phyloP scores from a whole-genome alignment of 768 basidiomycete species.

The Kwoniella shandongensis region DNA sequence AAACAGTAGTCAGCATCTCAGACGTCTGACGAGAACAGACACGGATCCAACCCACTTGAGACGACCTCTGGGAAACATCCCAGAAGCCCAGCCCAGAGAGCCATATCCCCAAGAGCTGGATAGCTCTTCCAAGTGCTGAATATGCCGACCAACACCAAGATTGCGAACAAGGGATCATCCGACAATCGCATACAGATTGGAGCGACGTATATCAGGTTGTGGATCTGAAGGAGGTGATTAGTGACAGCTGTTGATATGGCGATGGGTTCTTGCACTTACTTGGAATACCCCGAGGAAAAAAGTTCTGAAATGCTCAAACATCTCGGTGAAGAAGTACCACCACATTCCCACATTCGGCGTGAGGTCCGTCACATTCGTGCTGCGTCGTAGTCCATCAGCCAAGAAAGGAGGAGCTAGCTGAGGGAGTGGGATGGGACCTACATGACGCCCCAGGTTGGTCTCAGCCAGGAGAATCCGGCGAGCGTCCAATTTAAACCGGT shows the following conservation, averaged over 20 bases:
- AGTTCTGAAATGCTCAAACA: conserved; percentile 95
- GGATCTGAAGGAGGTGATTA: conserved; percentile 60
- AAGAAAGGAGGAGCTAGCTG: no score
- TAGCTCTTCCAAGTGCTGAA: conserved; percentile 87
- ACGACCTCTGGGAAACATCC: conserved; percentile 79
- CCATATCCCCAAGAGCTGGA: conserved; percentile 83
- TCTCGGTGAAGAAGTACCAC: conserved; percentile 99
- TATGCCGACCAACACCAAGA: conserved; percentile 72
- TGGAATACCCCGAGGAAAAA: conserved; percentile 96
- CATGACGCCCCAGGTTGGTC: conserved; percentile 83
- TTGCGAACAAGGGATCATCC: conserved; percentile 83
- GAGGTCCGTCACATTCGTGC: conserved; percentile 78
- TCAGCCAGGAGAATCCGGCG: conserved; percentile 68
- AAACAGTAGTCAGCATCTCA: conserved; percentile 1
- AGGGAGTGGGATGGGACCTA: conserved; percentile 54
- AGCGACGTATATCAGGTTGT: conserved; percentile 74
- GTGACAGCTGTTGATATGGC: background rate
- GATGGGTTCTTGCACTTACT: conserved; percentile 58
- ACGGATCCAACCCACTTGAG: conserved; percentile 62
- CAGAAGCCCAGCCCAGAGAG: conserved; percentile 78
- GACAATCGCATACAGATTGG: conserved; percentile 88
- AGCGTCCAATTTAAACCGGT: conserved; percentile 60
- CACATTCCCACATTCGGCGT: conserved; percentile 92
- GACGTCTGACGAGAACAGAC: background rate
- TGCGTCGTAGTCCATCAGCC: conserved; percentile 48